These are phyloP conservation scores for Scheffersomyces titani DNA, from an alignment of 1,139 yeast genomes.

Conservation along the genomic window DNA sequence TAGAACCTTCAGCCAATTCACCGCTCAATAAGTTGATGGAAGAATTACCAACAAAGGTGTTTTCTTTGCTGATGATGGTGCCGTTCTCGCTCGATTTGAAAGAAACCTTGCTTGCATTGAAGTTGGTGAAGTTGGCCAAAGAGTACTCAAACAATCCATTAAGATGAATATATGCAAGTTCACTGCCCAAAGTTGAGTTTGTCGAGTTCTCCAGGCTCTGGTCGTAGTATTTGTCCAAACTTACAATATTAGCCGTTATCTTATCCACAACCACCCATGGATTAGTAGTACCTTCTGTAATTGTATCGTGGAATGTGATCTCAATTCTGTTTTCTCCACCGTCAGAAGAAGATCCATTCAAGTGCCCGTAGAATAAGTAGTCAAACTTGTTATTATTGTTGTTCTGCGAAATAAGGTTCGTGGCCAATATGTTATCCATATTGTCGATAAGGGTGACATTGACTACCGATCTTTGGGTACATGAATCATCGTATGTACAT, in stretches of 20 bases:
- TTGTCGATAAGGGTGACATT: slow-evolving; percentile 66
- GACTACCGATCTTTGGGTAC: slow-evolving; percentile 71
- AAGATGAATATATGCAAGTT: slow-evolving; percentile 36
- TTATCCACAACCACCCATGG: slow-evolving; percentile 74
- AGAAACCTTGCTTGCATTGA: slow-evolving; percentile 32
- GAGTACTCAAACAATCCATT: slow-evolving; percentile 87
- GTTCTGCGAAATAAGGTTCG: slow-evolving; percentile 68
- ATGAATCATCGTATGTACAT: slow-evolving; percentile 68
- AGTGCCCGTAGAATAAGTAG: slow-evolving; percentile 66
- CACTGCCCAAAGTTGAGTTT: slow-evolving; percentile 14
- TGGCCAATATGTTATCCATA: slow-evolving; percentile 44
- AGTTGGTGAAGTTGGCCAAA: slow-evolving; percentile 61
- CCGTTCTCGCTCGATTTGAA: slow-evolving; percentile 27
- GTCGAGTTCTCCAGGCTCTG: slow-evolving; percentile 34
- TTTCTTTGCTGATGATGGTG: slow-evolving; percentile 28
- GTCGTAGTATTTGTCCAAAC: slow-evolving; percentile 45
- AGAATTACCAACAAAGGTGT: slow-evolving; percentile 63
- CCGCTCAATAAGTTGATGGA: slow-evolving; percentile 66
- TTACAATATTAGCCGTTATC: slow-evolving; percentile 55
- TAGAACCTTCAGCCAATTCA: slow-evolving; percentile 42
- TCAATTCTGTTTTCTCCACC: slow-evolving; percentile 52
- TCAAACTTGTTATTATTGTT: slow-evolving; percentile 83
- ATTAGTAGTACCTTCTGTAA: slow-evolving; percentile 22
- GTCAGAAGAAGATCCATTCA: slow-evolving; percentile 48
- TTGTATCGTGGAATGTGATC: slow-evolving; percentile 38